Conservation (phyloP, 2,329 filamentous ascomycete species). For the Talaromyces sp. region DNA sequence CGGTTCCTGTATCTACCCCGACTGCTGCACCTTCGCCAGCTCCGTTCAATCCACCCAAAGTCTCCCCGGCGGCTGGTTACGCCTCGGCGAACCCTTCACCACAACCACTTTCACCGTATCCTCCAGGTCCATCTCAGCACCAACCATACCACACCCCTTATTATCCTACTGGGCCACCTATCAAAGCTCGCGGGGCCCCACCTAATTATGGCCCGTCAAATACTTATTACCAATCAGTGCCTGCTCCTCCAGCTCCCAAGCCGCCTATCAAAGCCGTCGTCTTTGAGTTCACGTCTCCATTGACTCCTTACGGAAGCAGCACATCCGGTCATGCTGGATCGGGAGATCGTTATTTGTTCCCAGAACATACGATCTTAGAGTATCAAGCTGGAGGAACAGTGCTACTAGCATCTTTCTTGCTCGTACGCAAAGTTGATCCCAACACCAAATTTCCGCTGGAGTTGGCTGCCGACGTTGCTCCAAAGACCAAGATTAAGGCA, state of each 20-base stretch:
- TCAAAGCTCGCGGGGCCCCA: slow-evolving; percentile 34
- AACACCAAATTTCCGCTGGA: slow-evolving; percentile 39
- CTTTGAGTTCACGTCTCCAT: slow-evolving; percentile 45
- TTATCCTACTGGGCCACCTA: slow-evolving; percentile 30
- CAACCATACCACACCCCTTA: slow-evolving; percentile 31
- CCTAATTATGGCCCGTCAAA: slow-evolving; percentile 32
- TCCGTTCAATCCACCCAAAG: slow-evolving; percentile 22
- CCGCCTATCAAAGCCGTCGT: slow-evolving; percentile 46
- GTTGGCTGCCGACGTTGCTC: slow-evolving; percentile 28
- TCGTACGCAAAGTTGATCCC: slow-evolving; percentile 43
- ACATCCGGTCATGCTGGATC: slow-evolving; percentile 40
- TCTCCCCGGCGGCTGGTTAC: slow-evolving; percentile 25
- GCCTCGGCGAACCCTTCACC: slow-evolving; percentile 25
- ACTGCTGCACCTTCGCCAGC: slow-evolving; percentile 17
- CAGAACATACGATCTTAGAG: slow-evolving; percentile 48
- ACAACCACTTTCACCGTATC: slow-evolving; percentile 24
- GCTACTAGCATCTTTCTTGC: slow-evolving; percentile 47
- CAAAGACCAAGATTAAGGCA: slow-evolving; percentile 28
- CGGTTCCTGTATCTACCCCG: slow-evolving; percentile 9
- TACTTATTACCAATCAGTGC: slow-evolving; percentile 32
- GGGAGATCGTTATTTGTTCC: slow-evolving; percentile 49
- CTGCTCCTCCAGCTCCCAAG: slow-evolving; percentile 34
- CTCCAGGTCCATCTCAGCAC: slow-evolving; percentile 25
- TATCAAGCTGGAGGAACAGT: slow-evolving; percentile 45
- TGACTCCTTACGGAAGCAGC: slow-evolving; percentile 41